Base-by-base conservation (phyloP, 352 stramenopile species). In the Globisporangium takayamanum region DNA sequence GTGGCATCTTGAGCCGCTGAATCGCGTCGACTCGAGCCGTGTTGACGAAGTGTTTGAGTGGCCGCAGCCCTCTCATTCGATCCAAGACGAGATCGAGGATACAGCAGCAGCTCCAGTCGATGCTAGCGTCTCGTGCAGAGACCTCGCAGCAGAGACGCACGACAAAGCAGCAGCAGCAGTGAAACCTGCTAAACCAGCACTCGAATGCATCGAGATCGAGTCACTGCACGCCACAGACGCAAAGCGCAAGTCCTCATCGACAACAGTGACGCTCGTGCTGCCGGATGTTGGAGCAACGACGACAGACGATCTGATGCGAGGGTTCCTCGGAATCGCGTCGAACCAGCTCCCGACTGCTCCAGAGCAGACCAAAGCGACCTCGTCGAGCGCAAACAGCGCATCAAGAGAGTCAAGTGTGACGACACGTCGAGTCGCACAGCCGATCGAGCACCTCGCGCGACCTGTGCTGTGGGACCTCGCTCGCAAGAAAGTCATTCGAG, bases 401-500 rank as follows among this genome's bases (percentile, higher is more conserved):
- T 39, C 33, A 7, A 39, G 33, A 39, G 33, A 10, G 33, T 10
- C 33, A 7, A 39, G 5, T 39, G 10, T 12, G 33, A 1, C 10
- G 10, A 12, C 33, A 39, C 7, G 33, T 39, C 33, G 33, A 39
- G 33, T 12, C 33, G 11, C 7, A 3, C 5, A 14, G 42, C 49
- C 50, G 28, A 63, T 80, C 45, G 58, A 76, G 20, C 66, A 71
- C 15, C 46, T 78, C 44, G 64, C 73, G 51, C 67, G 73, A 25
- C 71, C 73, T 47, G 69, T 70, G 15, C 36, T 82, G 25, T 82
- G 73, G 73, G 71, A 78, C 39, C 68, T 82, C 28, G 68, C 67
- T 44, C 63, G 69, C 8, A 82, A 82, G 47, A 82, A 76, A 41
- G 47, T 82, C 25, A 49, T 82, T 33, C 67, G 64, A 45, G 68